Evolutionary conservation across 768 basidiomycete genomes (phyloP).

Genomic region (Boletus speciosus): DNA sequence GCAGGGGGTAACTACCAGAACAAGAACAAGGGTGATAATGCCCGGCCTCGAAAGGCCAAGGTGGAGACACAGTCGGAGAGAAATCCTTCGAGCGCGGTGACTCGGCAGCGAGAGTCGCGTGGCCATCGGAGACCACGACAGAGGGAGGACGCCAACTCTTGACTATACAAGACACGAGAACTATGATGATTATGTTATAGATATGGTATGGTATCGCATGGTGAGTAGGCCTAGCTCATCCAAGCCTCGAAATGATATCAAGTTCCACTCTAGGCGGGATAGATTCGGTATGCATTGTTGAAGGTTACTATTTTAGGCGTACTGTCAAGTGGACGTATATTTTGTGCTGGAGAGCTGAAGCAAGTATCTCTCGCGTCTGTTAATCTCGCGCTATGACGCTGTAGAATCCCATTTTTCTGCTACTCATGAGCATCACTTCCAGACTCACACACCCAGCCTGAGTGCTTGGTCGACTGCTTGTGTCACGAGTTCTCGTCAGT

Average conservation of each 20-base stretch:
- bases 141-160: neutral
- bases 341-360: neutral
- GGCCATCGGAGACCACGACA: neutral
- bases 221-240: neutral
- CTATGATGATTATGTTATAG: neutral
- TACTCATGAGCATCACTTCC: neutral
- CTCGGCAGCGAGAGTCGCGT: constrained; percentile 2
- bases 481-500: neutral
- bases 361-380: neutral
- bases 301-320: neutral
- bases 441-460: no score
- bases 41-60: constrained; percentile 9
- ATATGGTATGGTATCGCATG: neutral
- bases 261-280: neutral
- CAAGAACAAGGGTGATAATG: constrained; percentile 5
- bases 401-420: neutral
- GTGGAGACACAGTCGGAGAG: neutral
- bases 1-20: neutral
- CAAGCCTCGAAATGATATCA: neutral
- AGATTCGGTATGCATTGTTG: neutral
- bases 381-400: neutral
- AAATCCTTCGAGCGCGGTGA: neutral
- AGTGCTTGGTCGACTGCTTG: neutral
- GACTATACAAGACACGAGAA: neutral
- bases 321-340: neutral